Percentiles rank a stretch among this genome's conserved stretches.
Evolutionary conservation across 805 yeast species (phyloP).

Genomic region (Blastobotrys parvus): DNA sequence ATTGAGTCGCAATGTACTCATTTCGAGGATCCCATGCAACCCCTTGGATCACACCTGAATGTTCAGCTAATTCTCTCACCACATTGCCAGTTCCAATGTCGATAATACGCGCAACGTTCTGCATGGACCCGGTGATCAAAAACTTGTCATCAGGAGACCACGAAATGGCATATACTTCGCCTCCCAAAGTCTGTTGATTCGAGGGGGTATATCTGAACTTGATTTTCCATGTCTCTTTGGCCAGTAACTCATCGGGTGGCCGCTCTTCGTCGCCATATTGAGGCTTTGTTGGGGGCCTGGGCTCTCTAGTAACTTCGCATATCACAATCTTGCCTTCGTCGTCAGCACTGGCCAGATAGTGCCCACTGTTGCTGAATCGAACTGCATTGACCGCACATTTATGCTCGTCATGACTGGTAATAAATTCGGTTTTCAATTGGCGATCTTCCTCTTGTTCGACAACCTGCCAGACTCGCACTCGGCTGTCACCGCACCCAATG

Average conservation of each 20-base stretch:
- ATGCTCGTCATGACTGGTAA: slow-evolving; percentile 79
- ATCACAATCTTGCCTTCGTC: slow-evolving; percentile 65
- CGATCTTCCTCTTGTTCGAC: slow-evolving; percentile 20
- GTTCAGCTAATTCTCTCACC: slow-evolving; percentile 57
- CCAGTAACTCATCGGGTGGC: slow-evolving; percentile 15
- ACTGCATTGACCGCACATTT: slow-evolving; percentile 93
- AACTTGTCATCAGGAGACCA: slow-evolving; percentile 85
- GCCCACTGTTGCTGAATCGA: slow-evolving; percentile 65
- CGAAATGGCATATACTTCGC: slow-evolving; percentile 82
- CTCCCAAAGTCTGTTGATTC: slow-evolving; percentile 24
- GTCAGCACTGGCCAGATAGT: slow-evolving; percentile 75
- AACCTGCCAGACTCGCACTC: slow-evolving; percentile 49
- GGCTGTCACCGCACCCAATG: slow-evolving; percentile 93
- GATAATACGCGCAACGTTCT: slow-evolving; percentile 68
- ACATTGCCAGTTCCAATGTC: slow-evolving; percentile 48
- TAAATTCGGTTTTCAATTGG: slow-evolving; percentile 43
- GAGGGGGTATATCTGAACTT: slow-evolving; percentile 35
- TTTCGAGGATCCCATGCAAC: slow-evolving; percentile 90
- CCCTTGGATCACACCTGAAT: slow-evolving; percentile 89
- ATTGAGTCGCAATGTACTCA: slow-evolving; percentile 72
- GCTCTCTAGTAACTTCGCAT: no score
- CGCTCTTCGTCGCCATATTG: slow-evolving; percentile 37
- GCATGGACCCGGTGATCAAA: slow-evolving; percentile 88
- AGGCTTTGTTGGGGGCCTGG: no score
- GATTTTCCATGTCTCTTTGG: slow-evolving; percentile 70